Percentiles rank a stretch among this genome's conserved stretches.
phyloP scores from a whole-genome alignment of 176 grass and related monocot species.

The Bromus sterilis region DNA sequence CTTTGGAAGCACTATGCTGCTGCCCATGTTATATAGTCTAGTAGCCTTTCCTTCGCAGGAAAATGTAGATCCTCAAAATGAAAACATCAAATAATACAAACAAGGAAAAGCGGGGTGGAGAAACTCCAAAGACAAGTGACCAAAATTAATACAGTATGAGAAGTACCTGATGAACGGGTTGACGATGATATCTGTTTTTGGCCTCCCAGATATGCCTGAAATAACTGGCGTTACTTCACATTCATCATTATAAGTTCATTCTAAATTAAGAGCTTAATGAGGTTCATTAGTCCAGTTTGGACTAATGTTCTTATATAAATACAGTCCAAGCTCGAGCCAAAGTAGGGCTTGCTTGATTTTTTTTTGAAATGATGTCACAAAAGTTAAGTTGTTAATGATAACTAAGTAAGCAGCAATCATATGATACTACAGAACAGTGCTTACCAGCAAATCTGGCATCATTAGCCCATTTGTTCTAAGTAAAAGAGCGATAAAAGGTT shows the following conservation, averaged over 20 bases:
- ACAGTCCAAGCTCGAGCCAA: not conserved
- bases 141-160: not conserved
- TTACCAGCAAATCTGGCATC: slow-evolving; percentile 2
- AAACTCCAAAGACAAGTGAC: not conserved
- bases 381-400: slow-evolving; percentile 6
- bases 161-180: slow-evolving; percentile 49
- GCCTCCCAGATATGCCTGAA: slow-evolving; percentile 44
- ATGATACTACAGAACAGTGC: slow-evolving; percentile 3
- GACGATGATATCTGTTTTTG: slow-evolving; percentile 42
- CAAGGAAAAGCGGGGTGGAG: not conserved
- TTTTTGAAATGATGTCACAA: not conserved
- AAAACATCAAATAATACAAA: not conserved
- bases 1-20: not conserved
- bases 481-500: not conserved
- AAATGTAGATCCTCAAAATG: not conserved
- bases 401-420: not conserved
- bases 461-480: not conserved
- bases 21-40: not conserved
- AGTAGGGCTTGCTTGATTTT: not conserved
- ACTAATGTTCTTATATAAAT: not conserved
- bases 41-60: not conserved
- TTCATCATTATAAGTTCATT: slow-evolving; percentile 7
- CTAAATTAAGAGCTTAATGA: not conserved
- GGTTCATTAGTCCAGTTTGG: not conserved
- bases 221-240: slow-evolving; percentile 12